These are phyloP conservation scores for Botrytis elliptica DNA, from an alignment of 2,329 filamentous ascomycete genomes.

Conservation along the genomic window DNA sequence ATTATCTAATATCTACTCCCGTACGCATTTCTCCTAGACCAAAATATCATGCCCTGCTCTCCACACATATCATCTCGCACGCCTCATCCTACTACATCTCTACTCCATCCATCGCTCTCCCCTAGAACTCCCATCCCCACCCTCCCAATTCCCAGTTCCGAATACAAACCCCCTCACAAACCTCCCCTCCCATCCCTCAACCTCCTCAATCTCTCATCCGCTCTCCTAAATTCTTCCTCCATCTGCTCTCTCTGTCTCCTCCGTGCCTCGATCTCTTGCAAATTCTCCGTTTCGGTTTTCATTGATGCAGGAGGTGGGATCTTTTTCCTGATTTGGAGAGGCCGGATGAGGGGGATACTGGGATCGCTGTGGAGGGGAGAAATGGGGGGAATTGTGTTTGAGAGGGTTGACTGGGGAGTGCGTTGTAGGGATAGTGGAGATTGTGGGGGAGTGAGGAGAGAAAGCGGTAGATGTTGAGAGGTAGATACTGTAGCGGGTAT, in stretches of 20 bases:
- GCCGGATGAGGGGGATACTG: neutral
- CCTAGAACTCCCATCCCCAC: neutral
- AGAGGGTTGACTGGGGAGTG: too few relatives aligned
- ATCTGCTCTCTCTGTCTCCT: neutral
- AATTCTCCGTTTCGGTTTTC: too few relatives aligned
- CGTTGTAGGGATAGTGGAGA: neutral
- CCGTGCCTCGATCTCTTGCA: neutral
- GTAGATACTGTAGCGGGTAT: neutral
- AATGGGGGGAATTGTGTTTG: neutral
- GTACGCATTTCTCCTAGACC: neutral
- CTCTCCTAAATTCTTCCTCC: slow-evolving; percentile 11
- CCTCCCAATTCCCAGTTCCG: too few relatives aligned
- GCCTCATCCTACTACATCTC: too few relatives aligned
- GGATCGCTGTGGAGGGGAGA: neutral
- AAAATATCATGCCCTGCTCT: neutral
- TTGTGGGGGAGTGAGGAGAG: neutral
- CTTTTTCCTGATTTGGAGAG: neutral
- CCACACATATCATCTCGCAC: too few relatives aligned
- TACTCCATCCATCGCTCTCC: too few relatives aligned
- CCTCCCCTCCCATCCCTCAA: slow-evolving; percentile 21
- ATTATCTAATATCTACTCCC: neutral
- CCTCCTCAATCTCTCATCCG: slow-evolving; percentile 16
- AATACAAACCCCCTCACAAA: neutral
- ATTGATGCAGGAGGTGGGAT: neutral
- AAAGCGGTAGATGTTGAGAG: neutral